Conservation (phyloP, 345 rosid genomes). For the Adansonia digitata region DNA sequence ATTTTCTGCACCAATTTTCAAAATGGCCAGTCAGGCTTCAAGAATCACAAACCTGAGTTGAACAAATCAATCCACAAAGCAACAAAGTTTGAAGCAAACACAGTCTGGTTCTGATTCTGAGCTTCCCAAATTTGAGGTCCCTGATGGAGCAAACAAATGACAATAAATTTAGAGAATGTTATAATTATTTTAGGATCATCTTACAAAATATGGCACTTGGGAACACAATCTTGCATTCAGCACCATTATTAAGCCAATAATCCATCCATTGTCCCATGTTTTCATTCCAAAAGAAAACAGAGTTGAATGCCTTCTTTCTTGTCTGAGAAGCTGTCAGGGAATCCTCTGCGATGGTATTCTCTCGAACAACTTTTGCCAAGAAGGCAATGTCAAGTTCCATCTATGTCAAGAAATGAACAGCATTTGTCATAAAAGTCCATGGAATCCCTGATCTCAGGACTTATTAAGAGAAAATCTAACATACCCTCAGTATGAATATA, state of each 20-base stretch:
- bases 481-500: slow-evolving; percentile 63
- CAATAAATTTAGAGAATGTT: background rate
- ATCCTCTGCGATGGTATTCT: slow-evolving; percentile 30
- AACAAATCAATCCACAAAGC: slow-evolving; percentile 76
- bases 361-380: slow-evolving; percentile 54
- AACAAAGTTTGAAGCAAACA: slow-evolving; percentile 72
- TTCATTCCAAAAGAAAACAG: slow-evolving; percentile 75
- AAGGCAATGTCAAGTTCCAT: slow-evolving; percentile 85
- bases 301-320: slow-evolving; percentile 47
- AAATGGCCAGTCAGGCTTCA: background rate
- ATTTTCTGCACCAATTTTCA: background rate
- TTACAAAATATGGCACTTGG: background rate
- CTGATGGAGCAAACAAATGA: slow-evolving; percentile 22
- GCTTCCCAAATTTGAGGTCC: slow-evolving; percentile 54
- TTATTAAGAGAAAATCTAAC: background rate
- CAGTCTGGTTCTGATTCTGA: slow-evolving; percentile 53
- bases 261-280: slow-evolving; percentile 83
- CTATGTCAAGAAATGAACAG: slow-evolving; percentile 33
- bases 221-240: slow-evolving; percentile 22
- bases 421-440: background rate
- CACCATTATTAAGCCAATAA: slow-evolving; percentile 51
- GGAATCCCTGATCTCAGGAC: background rate
- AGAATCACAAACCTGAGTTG: slow-evolving; percentile 54
- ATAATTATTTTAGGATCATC: background rate
- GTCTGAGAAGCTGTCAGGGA: slow-evolving; percentile 55